Percentiles rank a stretch among this genome's conserved stretches.
Evolutionary conservation across 345 rosid genomes (phyloP).

Genomic region (Eucalyptus pumila): DNA sequence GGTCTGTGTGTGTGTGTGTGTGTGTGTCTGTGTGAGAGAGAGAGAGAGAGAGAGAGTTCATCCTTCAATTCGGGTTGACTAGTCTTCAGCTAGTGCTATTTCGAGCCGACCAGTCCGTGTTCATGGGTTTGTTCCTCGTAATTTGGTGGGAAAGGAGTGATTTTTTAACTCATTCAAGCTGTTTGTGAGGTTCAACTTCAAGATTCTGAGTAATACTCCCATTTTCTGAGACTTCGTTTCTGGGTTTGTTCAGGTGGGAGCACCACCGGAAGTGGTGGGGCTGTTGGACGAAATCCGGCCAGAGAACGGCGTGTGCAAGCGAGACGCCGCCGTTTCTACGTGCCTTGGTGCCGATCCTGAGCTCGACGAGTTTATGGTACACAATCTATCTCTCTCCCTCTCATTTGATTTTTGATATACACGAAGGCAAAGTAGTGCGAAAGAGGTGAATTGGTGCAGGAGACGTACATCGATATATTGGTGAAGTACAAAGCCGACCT

Average conservation of each 20-base stretch:
- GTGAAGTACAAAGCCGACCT: conserved; percentile 80
- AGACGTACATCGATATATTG: conserved; percentile 66
- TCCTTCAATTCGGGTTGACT: background rate
- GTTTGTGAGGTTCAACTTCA: background rate
- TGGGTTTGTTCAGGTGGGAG: conserved; percentile 56
- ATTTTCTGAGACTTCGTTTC: background rate
- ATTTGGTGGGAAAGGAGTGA: background rate
- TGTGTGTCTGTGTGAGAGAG: background rate
- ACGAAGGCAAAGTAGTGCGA: background rate
- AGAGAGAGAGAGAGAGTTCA: background rate
- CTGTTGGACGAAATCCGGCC: conserved; percentile 2
- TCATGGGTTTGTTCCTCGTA: background rate
- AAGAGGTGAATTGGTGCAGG: conserved; percentile 14
- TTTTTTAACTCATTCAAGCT: background rate
- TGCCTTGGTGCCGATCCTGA: conserved; percentile 76
- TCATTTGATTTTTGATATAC: background rate
- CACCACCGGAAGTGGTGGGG: conserved; percentile 68
- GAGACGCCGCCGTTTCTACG: conserved; percentile 14
- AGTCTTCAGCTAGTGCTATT: background rate
- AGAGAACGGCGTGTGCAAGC: conserved; percentile 6
- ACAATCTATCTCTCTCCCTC: background rate
- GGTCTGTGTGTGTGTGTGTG: background rate
- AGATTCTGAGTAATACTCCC: background rate
- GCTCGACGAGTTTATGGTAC: conserved; percentile 96
- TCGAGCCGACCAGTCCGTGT: background rate